These are phyloP conservation scores for Mortierella hygrophila DNA, from an alignment of 192 early-diverging fungal genomes.

Conservation along the genomic window DNA sequence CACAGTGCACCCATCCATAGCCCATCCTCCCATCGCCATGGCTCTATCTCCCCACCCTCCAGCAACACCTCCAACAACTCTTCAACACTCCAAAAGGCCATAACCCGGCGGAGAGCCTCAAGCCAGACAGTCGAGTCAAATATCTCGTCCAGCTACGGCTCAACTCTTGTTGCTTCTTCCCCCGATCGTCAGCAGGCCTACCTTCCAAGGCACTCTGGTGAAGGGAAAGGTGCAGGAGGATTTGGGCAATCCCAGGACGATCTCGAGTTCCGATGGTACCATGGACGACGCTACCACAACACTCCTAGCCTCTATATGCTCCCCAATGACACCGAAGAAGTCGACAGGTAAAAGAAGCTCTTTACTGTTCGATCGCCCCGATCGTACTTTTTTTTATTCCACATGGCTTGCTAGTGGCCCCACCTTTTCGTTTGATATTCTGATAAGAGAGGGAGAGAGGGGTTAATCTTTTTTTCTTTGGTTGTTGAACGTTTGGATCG, in stretches of 20 bases:
- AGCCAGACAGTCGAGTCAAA: slow-evolving; percentile 45
- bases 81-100: slow-evolving; percentile 14
- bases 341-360: slow-evolving; percentile 36
- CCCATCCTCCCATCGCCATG: neutral
- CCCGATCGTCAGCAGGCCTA: slow-evolving; percentile 8
- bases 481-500: neutral
- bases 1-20: slow-evolving; percentile 2
- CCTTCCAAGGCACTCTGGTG: slow-evolving; percentile 23
- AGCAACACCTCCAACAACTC: slow-evolving; percentile 11
- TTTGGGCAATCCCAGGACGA: neutral
- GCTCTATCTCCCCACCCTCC: slow-evolving; percentile 16
- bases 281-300: slow-evolving; percentile 48
- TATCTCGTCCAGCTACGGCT: slow-evolving; percentile 15
- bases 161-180: neutral
- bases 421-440: neutral
- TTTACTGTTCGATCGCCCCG: neutral
- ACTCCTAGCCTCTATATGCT: slow-evolving; percentile 40
- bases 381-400: too few relatives aligned
- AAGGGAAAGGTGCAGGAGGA: neutral
- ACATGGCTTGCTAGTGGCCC: neutral
- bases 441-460: too few relatives aligned
- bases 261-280: slow-evolving; percentile 26
- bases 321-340: slow-evolving; percentile 49
- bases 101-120: slow-evolving; percentile 41
- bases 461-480: too few relatives aligned